Evolutionary conservation across 768 basidiomycete genomes (phyloP).

Genomic region (Scleroderma bovista): DNA sequence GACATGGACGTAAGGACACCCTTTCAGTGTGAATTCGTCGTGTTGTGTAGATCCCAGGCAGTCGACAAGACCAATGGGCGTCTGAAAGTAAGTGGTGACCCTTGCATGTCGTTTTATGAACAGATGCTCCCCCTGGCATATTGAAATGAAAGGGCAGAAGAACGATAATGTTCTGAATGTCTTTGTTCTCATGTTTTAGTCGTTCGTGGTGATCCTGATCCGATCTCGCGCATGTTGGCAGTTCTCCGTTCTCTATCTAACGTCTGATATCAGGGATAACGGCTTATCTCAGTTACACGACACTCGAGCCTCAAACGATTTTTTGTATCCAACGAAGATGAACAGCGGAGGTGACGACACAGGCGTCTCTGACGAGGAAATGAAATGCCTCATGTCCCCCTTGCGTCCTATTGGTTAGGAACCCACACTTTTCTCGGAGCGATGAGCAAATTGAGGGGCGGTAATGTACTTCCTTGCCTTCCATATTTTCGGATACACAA

Average conservation of each 20-base stretch:
- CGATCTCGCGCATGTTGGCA: neutral
- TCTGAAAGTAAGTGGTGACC: neutral
- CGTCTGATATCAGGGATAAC: neutral
- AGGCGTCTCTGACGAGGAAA: neutral
- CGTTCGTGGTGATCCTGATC: neutral
- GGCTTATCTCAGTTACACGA: neutral
- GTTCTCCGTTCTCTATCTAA: neutral
- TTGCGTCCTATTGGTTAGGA: neutral
- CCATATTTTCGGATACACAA: neutral
- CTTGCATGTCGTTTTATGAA: neutral
- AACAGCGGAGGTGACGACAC: neutral
- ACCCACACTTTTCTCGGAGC: neutral
- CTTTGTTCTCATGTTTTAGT: neutral
- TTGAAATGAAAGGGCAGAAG: neutral
- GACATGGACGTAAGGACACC: slow-evolving; percentile 29
- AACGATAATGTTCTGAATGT: neutral
- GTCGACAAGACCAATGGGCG: neutral
- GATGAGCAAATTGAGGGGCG: neutral
- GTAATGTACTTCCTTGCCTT: neutral
- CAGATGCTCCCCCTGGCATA: neutral
- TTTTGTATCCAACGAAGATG: neutral
- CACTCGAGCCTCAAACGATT: neutral
- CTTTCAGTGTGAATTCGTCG: slow-evolving; percentile 10
- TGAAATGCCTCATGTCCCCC: neutral
- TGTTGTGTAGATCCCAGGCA: neutral